A percentile compares a stretch with the other conserved stretches of the same genome.
Evolutionary conservation across 2,329 filamentous ascomycete genomes (phyloP).

Genomic region (Cadophora gregata): DNA sequence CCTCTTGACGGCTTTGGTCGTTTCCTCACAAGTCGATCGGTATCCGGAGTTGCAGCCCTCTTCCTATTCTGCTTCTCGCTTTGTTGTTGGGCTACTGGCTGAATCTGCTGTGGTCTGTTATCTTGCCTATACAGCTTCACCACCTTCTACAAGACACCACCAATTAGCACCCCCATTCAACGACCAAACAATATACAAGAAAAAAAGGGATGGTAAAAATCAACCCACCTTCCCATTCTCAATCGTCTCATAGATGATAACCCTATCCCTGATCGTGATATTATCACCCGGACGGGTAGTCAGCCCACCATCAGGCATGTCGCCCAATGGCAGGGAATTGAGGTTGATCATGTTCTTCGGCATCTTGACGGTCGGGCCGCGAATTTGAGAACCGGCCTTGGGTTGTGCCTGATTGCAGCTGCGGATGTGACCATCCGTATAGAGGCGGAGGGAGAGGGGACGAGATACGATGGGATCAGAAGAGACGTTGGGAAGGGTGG

Average conservation of each 20-base stretch:
- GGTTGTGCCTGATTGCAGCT: too few species aligned
- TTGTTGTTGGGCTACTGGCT: not conserved
- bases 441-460: not conserved
- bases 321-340: not conserved
- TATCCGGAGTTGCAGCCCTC: not conserved
- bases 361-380: not conserved
- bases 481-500: not conserved
- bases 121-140: conserved; percentile 5
- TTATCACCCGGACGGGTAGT: not conserved
- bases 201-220: not conserved
- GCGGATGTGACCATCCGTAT: too few species aligned
- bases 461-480: not conserved
- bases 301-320: conserved; percentile 1
- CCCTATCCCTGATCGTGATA: conserved; percentile 9
- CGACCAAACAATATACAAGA: too few species aligned
- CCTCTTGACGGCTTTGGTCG: not conserved
- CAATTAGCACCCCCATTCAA: not conserved
- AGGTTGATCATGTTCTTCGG: conserved; percentile 12
- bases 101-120: not conserved
- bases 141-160: not conserved
- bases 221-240: conserved; percentile 1
- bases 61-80: not conserved
- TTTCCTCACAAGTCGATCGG: not conserved
- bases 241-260: conserved; percentile 4
- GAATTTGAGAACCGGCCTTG: not conserved